phyloP scores from a whole-genome alignment of 208 protist species.

The Leishmania martiniquensis region DNA sequence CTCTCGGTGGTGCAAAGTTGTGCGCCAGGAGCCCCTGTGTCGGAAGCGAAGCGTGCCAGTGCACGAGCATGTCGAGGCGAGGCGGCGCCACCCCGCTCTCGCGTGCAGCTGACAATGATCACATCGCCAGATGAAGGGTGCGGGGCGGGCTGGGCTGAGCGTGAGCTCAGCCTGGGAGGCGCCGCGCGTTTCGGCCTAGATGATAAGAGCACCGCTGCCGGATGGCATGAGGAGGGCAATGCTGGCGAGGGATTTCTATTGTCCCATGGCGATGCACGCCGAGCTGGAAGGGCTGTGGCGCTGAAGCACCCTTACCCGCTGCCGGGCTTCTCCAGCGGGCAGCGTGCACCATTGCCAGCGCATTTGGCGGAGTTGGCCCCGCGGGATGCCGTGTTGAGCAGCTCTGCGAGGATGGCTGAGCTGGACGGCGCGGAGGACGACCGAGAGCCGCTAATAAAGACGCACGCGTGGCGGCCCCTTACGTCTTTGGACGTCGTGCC shows the following conservation, averaged over 20 bases:
- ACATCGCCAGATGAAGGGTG: constrained; percentile 10
- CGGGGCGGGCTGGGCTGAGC: neutral
- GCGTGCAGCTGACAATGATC: constrained; percentile 15
- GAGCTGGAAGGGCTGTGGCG: neutral
- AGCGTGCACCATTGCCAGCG: neutral
- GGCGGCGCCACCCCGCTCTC: neutral
- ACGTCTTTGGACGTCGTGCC: neutral
- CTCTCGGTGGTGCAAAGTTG: constrained; percentile 2
- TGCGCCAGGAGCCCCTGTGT: neutral
- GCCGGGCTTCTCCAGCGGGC: neutral
- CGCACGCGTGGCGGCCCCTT: neutral
- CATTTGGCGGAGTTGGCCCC: neutral
- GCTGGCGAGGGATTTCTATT: neutral
- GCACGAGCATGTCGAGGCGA: neutral
- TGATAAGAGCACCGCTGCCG: neutral
- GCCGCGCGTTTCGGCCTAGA: neutral
- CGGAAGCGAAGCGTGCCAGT: neutral
- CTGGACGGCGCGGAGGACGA: neutral
- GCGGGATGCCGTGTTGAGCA: no score
- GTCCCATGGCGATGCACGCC: neutral
- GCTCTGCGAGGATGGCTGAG: neutral
- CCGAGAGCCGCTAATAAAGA: neutral
- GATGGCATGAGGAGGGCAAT: neutral
- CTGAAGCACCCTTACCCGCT: neutral
- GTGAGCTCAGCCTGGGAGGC: neutral